phyloP scores from a whole-genome alignment of 2,329 filamentous ascomycete species.

The Clonostachys solani region DNA sequence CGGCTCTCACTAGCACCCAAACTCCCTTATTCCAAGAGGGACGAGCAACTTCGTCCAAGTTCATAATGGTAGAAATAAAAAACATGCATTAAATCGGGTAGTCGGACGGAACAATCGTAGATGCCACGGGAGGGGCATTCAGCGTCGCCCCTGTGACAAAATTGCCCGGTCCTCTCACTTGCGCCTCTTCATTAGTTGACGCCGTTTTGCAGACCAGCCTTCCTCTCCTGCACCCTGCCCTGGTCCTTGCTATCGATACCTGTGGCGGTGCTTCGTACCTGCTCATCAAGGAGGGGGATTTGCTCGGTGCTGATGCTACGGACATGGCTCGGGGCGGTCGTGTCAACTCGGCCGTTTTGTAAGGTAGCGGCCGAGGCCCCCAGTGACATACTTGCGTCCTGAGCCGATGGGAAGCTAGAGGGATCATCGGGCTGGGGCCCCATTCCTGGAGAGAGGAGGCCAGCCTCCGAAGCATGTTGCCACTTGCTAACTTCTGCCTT shows the following conservation, averaged over 20 bases:
- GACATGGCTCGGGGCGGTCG: not conserved
- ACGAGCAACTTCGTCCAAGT: too few relatives aligned
- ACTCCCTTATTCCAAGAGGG: too few relatives aligned
- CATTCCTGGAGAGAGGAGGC: constrained; percentile 26
- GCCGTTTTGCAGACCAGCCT: constrained; percentile 11
- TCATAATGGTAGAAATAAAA: too few relatives aligned
- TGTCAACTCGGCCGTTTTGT: not conserved
- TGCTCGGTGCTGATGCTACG: constrained; percentile 37
- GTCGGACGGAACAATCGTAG: too few relatives aligned
- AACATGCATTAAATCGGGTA: too few relatives aligned
- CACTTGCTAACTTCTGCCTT: constrained; percentile 86
- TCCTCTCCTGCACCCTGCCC: constrained; percentile 44
- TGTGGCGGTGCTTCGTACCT: constrained; percentile 23
- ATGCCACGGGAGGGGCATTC: too few relatives aligned
- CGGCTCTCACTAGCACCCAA: too few relatives aligned
- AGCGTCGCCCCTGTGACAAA: too few relatives aligned
- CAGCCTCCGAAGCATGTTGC: constrained; percentile 59
- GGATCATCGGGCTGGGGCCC: constrained; percentile 17
- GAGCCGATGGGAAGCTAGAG: constrained; percentile 1
- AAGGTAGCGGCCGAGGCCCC: not conserved
- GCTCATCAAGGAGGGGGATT: constrained; percentile 53
- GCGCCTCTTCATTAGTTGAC: too few relatives aligned
- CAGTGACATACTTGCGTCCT: not conserved
- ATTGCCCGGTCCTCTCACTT: too few relatives aligned
- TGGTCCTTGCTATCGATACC: constrained; percentile 39